A percentile compares a stretch with the other conserved stretches of the same genome.
phyloP scores from a whole-genome alignment of 139 green algal species.

The Volvox reticuliferus region DNA sequence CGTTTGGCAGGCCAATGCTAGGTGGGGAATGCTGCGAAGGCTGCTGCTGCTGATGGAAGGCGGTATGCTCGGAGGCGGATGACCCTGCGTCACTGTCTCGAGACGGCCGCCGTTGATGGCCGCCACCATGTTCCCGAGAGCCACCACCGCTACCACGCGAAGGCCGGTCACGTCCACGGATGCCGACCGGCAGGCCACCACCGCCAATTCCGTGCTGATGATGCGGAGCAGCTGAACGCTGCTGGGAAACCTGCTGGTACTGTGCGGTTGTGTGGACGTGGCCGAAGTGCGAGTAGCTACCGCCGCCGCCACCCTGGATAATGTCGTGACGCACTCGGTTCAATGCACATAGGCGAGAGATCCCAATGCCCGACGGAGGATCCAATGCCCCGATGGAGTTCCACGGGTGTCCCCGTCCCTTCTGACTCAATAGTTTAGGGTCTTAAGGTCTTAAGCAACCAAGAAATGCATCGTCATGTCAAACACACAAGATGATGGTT shows the following conservation, averaged over 20 bases:
- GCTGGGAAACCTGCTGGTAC: constrained; percentile 26
- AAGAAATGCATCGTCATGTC: too few species aligned
- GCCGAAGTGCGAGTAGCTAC: background rate
- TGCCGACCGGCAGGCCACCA: background rate
- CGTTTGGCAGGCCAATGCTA: background rate
- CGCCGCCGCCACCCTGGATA: background rate
- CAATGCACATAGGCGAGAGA: too few species aligned
- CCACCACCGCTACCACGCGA: constrained; percentile 10
- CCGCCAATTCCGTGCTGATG: background rate
- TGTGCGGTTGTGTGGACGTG: background rate
- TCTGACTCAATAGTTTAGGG: too few species aligned
- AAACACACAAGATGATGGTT: too few species aligned
- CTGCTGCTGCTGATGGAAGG: background rate
- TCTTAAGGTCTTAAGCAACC: too few species aligned
- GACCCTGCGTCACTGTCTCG: constrained; percentile 41
- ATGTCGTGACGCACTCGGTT: background rate
- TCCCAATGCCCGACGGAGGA: too few species aligned
- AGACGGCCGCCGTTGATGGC: constrained; percentile 33
- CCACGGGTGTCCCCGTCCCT: too few species aligned
- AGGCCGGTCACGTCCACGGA: background rate
- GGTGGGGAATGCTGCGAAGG: background rate
- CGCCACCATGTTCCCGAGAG: background rate
- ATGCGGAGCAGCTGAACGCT: background rate
- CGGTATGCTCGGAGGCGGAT: background rate
- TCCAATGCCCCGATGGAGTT: too few species aligned